Conservation (phyloP, 2,329 filamentous ascomycete genomes). For the Penicillium sp. region DNA sequence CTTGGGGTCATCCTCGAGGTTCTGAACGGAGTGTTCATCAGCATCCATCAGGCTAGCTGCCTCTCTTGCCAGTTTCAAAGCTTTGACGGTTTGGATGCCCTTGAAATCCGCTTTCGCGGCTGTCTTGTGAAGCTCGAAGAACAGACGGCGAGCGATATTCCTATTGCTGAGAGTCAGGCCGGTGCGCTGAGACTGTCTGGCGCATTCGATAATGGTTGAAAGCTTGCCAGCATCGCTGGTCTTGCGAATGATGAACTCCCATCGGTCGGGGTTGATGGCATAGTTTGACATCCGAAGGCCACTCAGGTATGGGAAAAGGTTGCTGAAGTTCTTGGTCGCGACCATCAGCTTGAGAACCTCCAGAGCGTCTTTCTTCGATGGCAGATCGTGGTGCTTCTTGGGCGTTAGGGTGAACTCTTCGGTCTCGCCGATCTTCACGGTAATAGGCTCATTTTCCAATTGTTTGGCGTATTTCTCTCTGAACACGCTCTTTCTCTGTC, state of each 20-base stretch:
- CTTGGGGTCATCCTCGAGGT: conserved; percentile 35
- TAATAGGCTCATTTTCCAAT: conserved; percentile 42
- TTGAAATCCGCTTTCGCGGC: conserved; percentile 36
- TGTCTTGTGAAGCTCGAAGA: conserved; percentile 38
- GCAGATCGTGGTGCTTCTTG: conserved; percentile 34
- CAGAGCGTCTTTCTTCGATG: conserved; percentile 33
- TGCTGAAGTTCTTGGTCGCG: conserved; percentile 40
- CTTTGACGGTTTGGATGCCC: conserved; percentile 29
- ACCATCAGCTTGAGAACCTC: conserved; percentile 38
- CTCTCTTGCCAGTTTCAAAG: conserved; percentile 35
- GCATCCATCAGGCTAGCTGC: conserved; percentile 37
- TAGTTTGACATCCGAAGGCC: conserved; percentile 36
- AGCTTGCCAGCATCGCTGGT: conserved; percentile 38
- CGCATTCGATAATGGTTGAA: conserved; percentile 37
- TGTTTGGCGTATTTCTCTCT: conserved; percentile 34
- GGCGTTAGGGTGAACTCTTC: conserved; percentile 43
- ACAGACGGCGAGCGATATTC: conserved; percentile 33
- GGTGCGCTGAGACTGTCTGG: conserved; percentile 36
- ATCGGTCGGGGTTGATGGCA: conserved; percentile 22
- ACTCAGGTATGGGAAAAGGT: conserved; percentile 41
- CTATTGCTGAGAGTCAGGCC: conserved; percentile 34
- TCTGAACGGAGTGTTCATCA: conserved; percentile 30
- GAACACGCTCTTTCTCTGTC: conserved; percentile 43
- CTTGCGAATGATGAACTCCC: conserved; percentile 40
- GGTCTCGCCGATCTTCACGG: conserved; percentile 37